Conservation (phyloP, 495 filamentous ascomycete species). For the Penicillium lividum region DNA sequence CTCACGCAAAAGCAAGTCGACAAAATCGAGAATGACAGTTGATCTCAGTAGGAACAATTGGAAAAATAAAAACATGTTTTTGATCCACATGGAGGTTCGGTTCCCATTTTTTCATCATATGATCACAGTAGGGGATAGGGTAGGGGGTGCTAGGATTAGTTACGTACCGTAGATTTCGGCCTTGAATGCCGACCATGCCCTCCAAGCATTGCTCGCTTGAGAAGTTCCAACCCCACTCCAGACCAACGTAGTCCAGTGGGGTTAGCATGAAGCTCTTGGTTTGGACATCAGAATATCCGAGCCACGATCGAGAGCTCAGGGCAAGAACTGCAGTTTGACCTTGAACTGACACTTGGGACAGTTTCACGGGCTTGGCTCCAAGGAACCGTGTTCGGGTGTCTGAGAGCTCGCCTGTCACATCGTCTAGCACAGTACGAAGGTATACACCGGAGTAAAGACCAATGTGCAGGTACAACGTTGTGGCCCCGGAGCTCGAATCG, state of each 20-base stretch:
- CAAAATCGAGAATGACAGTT: constrained; percentile 6
- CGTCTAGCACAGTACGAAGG: constrained; percentile 88
- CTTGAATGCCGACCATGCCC: constrained; percentile 95
- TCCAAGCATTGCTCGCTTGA: constrained; percentile 89
- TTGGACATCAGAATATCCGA: constrained; percentile 83
- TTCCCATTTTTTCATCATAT: constrained; percentile 68
- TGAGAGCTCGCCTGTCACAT: constrained; percentile 88
- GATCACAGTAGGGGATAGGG: constrained; percentile 20
- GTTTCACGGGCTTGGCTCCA: constrained; percentile 80
- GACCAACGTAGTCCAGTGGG: constrained; percentile 79
- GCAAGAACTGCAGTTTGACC: constrained; percentile 86
- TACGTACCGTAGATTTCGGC: constrained; percentile 81
- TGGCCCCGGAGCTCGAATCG: constrained; percentile 78
- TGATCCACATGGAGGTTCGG: constrained; percentile 55
- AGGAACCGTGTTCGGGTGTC: constrained; percentile 94
- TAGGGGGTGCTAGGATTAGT: constrained; percentile 6
- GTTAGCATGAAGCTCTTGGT: constrained; percentile 88
- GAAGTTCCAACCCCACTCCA: constrained; percentile 95
- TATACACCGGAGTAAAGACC: constrained; percentile 95
- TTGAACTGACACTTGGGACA: constrained; percentile 84
- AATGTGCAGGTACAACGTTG: constrained; percentile 89
- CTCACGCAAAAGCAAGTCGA: constrained; percentile 2
- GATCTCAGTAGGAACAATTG: constrained; percentile 78
- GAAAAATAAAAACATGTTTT: constrained; percentile 43
- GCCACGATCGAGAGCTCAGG: constrained; percentile 86